Evolutionary conservation across 129 eudicot genomes (phyloP), one percentile per base, ranked within the genome.

Genomic region (Calendula officinalis): DNA sequence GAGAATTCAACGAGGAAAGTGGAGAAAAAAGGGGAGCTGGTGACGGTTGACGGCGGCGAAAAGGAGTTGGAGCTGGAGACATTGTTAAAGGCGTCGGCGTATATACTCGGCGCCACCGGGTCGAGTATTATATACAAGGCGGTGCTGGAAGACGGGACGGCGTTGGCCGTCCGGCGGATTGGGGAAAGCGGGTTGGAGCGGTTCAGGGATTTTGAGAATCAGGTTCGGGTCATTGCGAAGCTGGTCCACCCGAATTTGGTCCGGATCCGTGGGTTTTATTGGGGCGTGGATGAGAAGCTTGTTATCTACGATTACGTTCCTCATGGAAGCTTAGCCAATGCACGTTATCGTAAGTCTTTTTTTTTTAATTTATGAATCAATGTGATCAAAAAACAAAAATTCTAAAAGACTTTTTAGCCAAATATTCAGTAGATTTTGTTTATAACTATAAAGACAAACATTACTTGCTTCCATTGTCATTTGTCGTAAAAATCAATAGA

Each of bases 281-380:
- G 99, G 99, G 97, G 90, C 6, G 67, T 81, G 22, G 95, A 94
- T 35, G 99, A 94, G 78, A 94, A 94, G 75, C 90, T 94, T 36
- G 77, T 94, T 22, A 89, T 94, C 67, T 94, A 94, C 39, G 99
- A 94, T 36, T 94, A 73, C 67, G 89, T 94, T 73, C 91, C 99
- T 39, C 88, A 94, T 78, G 99, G 97, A 10, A 94, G 85, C 71
- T 89, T 94, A 34, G 95, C 96, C 49, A 89, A 81, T 59, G 86
- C 95, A 36, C 89, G 95, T 71, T 83, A 85, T 80, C 75, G 99
- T 94, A 78, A 86, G 99, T 75, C 16, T 38, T 38, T 41, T 4
- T 4, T 7, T 0, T 22, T 2, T 58, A 11, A 30, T 30, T 54
- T 4, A 27, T 54, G 32, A n/a, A 27, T 6, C 1, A 13, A 22